These are phyloP conservation scores for Lenwebbia sp. DNA, from an alignment of 345 rosid species.

Conservation along the genomic window DNA sequence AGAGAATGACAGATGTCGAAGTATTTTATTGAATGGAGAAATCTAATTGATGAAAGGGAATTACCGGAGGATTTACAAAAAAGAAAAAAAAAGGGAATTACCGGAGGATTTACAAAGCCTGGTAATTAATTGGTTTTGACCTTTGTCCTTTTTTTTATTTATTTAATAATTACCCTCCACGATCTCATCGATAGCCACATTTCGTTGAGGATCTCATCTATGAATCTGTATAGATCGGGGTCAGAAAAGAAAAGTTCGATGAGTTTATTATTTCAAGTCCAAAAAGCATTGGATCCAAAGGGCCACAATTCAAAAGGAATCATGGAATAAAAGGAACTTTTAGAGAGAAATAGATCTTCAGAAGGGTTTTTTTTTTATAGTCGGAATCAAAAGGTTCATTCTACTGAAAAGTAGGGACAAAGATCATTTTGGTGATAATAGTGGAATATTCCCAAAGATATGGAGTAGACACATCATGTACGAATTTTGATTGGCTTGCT, in stretches of 20 bases:
- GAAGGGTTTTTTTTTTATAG: too few species aligned
- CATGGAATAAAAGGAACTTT: neutral
- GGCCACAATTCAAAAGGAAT: neutral
- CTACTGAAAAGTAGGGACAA: neutral
- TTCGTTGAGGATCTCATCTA: neutral
- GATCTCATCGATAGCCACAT: neutral
- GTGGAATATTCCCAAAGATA: neutral
- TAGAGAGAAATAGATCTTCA: neutral
- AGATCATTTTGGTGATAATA: neutral
- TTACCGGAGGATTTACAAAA: too few species aligned
- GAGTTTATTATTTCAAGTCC: neutral
- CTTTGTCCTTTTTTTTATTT: neutral
- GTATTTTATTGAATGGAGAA: neutral
- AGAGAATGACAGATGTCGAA: neutral
- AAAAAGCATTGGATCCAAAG: neutral
- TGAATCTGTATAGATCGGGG: neutral
- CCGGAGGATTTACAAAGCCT: neutral
- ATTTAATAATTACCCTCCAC: neutral
- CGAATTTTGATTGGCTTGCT: neutral
- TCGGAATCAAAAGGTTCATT: neutral
- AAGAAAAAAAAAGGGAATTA: neutral
- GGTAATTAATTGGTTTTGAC: neutral
- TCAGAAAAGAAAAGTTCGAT: neutral
- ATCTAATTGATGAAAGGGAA: neutral
- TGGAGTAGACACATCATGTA: neutral